Percentiles rank a stretch among this genome's conserved stretches.
These are phyloP conservation scores for Crucibulum cyathiforme DNA, from an alignment of 1,284 basidiomycete genomes.

Conservation along the genomic window DNA sequence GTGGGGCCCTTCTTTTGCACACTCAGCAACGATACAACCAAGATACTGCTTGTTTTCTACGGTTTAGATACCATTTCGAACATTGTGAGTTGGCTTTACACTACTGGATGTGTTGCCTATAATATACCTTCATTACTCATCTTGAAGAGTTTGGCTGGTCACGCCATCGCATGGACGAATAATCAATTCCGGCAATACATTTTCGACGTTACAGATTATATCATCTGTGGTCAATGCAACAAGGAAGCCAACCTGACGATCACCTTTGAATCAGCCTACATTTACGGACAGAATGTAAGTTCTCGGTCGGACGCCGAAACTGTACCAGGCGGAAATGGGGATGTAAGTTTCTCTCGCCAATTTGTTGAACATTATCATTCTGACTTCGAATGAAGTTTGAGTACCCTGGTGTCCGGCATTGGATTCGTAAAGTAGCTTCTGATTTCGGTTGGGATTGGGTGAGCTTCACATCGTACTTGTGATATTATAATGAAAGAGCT, in stretches of 20 bases:
- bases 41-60: slow-evolving; percentile 59
- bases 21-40: slow-evolving; percentile 26
- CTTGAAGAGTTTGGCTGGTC: slow-evolving; percentile 52
- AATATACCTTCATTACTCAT: slow-evolving; percentile 4
- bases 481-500: slow-evolving; percentile 2
- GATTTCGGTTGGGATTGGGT: slow-evolving; percentile 71
- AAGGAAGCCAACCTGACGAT: slow-evolving; percentile 53
- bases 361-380: not conserved
- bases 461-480: not conserved
- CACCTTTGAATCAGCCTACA: slow-evolving; percentile 58
- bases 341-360: slow-evolving; percentile 10
- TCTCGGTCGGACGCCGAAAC: slow-evolving; percentile 51
- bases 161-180: slow-evolving; percentile 61
- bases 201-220: slow-evolving; percentile 55
- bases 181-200: slow-evolving; percentile 65
- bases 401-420: slow-evolving; percentile 54
- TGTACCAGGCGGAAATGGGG: slow-evolving; percentile 32
- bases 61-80: slow-evolving; percentile 67
- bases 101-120: too few relatives aligned
- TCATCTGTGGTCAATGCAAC: slow-evolving; percentile 29
- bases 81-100: slow-evolving; percentile 34
- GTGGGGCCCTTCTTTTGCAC: slow-evolving; percentile 47
- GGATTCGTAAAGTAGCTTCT: slow-evolving; percentile 58
- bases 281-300: slow-evolving; percentile 60
- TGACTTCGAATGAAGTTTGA: slow-evolving; percentile 45